Evolutionary conservation across 2,329 filamentous ascomycete genomes (phyloP), one percentile per base, ranked within the genome.

Genomic region (Didymella keratinophila): DNA sequence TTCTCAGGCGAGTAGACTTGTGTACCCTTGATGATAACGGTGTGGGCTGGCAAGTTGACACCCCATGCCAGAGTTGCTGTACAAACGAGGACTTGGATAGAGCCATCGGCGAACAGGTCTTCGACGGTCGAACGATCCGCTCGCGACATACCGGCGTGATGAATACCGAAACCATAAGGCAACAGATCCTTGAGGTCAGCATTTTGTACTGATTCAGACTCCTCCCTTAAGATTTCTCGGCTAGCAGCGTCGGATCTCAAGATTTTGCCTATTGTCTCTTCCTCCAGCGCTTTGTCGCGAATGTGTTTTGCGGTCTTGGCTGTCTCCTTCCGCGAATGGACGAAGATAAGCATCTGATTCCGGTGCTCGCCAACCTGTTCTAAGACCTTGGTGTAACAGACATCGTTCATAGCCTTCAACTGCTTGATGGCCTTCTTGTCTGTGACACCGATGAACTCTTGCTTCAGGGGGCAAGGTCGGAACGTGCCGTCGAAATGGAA

Each of bases 351-450:
- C 93, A 99, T 97, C 77, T 99, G 95, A 70, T 99, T 97, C 63
- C 91, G 88, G 71, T 96, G 90, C 58, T 90, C 89, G 7, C 95
- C 95, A 28, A 97, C 94, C 73, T 98, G 94, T 77, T 99, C 95
- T 53, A 99, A 86, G 27, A 97, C 93, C 78, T 99, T 99, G 64
- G 89, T 96, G 78, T 99, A 99, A 57, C 93, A 97, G 53, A 99
- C 93, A 69, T 99, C 95, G 73, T 99, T 99, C 95, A 99, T 99
- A 0, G 91, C 96, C 83, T 98, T 97, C 53, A 99, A 82, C 77
- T 99, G 95, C 79, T 98, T 99, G 80, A 99, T 99, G 6, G 95
- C 91, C 77, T 98, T 98, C 80, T 95, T 96, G 68, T 99, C 95
- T 0, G 94, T 97, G 42, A 99, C 91, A 52, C 95, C 95, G 66